Base-by-base conservation (phyloP, 2,329 filamentous ascomycete species). In the Botrytis medusae region DNA sequence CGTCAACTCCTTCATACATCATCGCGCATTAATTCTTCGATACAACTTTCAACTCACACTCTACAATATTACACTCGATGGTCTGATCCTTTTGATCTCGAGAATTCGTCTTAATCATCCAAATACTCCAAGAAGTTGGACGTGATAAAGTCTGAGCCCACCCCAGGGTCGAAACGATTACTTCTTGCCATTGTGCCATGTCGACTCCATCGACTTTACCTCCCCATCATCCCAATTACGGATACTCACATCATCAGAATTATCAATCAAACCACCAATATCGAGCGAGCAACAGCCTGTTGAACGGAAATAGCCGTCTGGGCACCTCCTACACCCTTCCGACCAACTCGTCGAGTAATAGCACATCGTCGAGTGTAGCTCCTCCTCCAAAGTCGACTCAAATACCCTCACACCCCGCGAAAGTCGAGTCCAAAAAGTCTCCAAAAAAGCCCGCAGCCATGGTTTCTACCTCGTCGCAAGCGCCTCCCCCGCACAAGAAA, bases 141-240 rank as follows among this genome's bases (percentile, higher is more conserved):
- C 72, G 57, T 71, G 57, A 69, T 70, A 51, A 51, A 51, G 51
- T 72, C 72, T 73, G 61, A 73, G 72, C 69, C 57, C 72, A 73
- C 65, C 65, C 44, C 70, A 74, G 77, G 73, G 76, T 72, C 77
- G 74, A 77, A 69, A 76, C 74, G 70, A 72, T 76, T 32, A 67
- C 65, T 69, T 34, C 32, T 32, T 69, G 64, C 71, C 60, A 68
- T 69, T 74, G 73, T 78, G 78, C 75, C 75, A 95, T 95, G 93
- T 95, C 93, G 86, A 94, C 92, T 78, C 92, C 93, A 78, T 93
- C 92, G 75, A 92, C 90, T 78, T 86, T 93, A 81, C 90, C 90
- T 81, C 89, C 88, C 79, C 90, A 91, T 83, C 88, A 90, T 83
- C 87, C 88, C 75, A 87, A 87, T 80, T 90, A 90, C 85, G 85